Base-by-base conservation (phyloP, 495 filamentous ascomycete species). In the Letharia lupina region DNA sequence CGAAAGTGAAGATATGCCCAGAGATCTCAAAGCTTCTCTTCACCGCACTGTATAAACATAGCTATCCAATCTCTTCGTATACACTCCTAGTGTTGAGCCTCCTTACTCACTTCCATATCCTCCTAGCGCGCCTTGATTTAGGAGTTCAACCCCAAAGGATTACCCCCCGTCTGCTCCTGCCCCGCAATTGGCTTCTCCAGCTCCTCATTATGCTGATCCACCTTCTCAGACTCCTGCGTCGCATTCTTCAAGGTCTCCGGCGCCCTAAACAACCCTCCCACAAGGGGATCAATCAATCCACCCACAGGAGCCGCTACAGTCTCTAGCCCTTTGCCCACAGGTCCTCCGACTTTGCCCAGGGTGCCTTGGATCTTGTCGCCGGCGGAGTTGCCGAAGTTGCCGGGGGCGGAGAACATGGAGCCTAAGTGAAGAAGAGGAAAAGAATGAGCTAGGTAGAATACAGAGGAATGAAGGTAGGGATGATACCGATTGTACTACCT, bases 131-230 rank as follows among this genome's bases (percentile, higher is more conserved):
- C 69, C 59, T 42, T 60, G 37, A 33, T 62, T 35, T 45, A 60
- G 62, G 78, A 33, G 54, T 65, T 78, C 54, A 74, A 48, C 63
- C 69, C 69, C 45, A 70, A 66, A 40, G 69, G 69, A 62, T 70
- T 70, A 20, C 45, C 35, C 57, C 50, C 71, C 47, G 69, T 72
- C 70, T 69, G 69, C 33, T 71, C 70, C 66, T 72, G 52, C 35
- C 70, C 69, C n/a, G 69, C 71, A 31, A 67, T 57, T 42, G 54
- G 54, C 62, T 63, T 63, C 40, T 65, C 39, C 58, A 66, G 39
- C 28, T 67, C 61, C 60, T 64, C 45, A 10, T 60, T 63, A 54
- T 66, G 63, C 66, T 63, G 44, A 35, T 66, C 60, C 47, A 65
- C 60, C 41, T 68, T 66, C 52, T 67, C 44, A 12, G 60, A 64